A percentile compares a stretch with the other conserved stretches of the same genome.
Evolutionary conservation across 257 asterid species (phyloP).

Genomic region (Misopates orontium): DNA sequence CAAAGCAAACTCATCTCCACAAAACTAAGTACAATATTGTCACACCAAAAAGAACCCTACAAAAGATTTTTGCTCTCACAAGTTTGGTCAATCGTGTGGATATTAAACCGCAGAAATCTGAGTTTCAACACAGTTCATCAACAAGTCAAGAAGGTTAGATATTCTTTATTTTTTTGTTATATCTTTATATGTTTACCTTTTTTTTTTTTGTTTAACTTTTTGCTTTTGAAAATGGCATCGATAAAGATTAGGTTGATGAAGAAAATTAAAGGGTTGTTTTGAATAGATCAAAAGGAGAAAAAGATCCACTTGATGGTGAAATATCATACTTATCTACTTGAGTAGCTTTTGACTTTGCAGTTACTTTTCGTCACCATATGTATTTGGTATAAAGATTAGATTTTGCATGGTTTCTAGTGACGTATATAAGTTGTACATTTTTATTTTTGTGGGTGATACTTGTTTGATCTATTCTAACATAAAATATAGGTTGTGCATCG

Average conservation of each 20-base stretch:
- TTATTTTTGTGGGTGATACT: constrained; percentile 3
- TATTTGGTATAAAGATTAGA: background rate
- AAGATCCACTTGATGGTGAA: too few species aligned
- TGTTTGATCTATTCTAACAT: too few species aligned
- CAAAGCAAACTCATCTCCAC: constrained; percentile 34
- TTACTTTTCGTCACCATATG: constrained; percentile 4
- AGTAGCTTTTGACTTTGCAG: constrained; percentile 19
- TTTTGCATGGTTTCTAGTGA: constrained; percentile 34
- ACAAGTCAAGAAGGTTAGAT: constrained; percentile 65
- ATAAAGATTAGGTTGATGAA: constrained; percentile 9
- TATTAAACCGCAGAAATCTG: constrained; percentile 45
- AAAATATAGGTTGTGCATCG: too few species aligned
- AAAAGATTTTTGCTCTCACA: constrained; percentile 64
- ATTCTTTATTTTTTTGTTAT: background rate
- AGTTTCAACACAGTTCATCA: constrained; percentile 38
- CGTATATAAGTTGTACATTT: constrained; percentile 22
- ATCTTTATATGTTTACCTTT: background rate
- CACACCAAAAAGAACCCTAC: constrained; percentile 32
- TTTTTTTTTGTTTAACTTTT: background rate
- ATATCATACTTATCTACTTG: constrained; percentile 3
- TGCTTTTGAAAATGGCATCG: background rate
- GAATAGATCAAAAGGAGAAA: background rate
- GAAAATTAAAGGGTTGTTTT: constrained; percentile 1
- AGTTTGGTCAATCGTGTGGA: constrained; percentile 54
- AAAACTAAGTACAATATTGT: constrained; percentile 18